Evolutionary conservation across 345 rosid species (phyloP).

Genomic region (Noccaea caerulescens): DNA sequence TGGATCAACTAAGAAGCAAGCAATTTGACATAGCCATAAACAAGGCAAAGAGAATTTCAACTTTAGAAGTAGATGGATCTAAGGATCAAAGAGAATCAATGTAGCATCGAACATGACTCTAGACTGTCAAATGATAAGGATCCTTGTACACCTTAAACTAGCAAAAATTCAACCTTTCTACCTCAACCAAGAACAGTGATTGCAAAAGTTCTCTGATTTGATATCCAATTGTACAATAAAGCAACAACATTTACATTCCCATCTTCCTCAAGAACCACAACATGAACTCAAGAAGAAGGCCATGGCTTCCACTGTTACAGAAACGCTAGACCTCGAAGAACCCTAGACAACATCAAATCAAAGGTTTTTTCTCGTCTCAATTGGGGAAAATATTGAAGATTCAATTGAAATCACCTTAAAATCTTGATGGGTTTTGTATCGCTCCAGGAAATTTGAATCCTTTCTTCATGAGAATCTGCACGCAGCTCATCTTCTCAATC

Average conservation of each 20-base stretch:
- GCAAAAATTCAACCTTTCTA: not conserved
- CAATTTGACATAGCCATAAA: not conserved
- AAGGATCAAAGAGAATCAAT: not conserved
- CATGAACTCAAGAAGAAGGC: not conserved
- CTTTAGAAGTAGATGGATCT: not conserved
- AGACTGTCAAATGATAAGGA: too few species aligned
- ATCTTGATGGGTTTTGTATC: not conserved
- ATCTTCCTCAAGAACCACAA: not conserved
- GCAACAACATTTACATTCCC: conserved; percentile 7
- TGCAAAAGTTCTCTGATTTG: not conserved
- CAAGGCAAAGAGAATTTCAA: not conserved
- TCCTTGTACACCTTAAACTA: not conserved
- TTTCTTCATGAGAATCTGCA: conserved; percentile 22
- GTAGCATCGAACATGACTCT: conserved; percentile 4
- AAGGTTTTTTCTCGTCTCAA: not conserved
- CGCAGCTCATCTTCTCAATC: conserved; percentile 26
- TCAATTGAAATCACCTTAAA: conserved; percentile 1
- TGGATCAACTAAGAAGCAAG: not conserved
- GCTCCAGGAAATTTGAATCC: conserved; percentile 35
- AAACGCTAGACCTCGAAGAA: conserved; percentile 21
- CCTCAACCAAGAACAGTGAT: not conserved
- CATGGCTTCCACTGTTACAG: not conserved
- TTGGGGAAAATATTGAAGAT: not conserved
- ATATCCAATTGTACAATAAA: not conserved
- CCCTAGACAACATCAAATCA: not conserved